These are phyloP conservation scores for Bolboschoenus planiculmis DNA, from an alignment of 176 grass and related monocot species.

Conservation along the genomic window DNA sequence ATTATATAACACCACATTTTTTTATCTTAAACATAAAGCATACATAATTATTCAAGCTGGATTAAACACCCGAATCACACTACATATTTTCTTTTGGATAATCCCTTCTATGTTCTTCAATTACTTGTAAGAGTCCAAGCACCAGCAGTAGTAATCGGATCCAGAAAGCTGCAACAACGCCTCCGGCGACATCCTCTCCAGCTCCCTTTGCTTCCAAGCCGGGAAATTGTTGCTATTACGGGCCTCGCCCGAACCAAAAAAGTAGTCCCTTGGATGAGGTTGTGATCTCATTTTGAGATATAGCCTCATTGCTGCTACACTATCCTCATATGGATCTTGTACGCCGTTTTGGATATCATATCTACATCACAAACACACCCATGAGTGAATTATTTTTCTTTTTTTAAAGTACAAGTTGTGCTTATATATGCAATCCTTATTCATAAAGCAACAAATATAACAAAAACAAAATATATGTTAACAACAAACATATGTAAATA, in stretches of 20 bases:
- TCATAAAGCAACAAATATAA: too few species aligned
- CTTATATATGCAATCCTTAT: too few species aligned
- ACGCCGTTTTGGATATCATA: constrained; percentile 72
- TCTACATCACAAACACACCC: constrained; percentile 25
- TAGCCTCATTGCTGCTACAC: constrained; percentile 61
- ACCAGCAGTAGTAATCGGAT: constrained; percentile 95
- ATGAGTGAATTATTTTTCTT: neutral
- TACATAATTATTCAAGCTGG: constrained; percentile 16
- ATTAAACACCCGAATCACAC: neutral
- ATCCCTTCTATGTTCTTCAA: neutral
- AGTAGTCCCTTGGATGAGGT: constrained; percentile 44
- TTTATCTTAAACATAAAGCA: neutral
- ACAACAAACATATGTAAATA: too few species aligned
- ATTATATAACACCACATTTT: neutral
- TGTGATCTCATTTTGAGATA: constrained; percentile 68
- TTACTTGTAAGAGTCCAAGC: constrained; percentile 48
- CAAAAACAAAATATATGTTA: neutral
- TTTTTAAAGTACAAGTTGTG: too few species aligned
- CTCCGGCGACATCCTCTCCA: constrained; percentile 86
- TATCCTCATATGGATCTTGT: constrained; percentile 71
- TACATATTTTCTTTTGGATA: neutral
- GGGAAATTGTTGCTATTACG: constrained; percentile 50
- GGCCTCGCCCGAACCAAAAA: constrained; percentile 50
- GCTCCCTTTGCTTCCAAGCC: constrained; percentile 65
- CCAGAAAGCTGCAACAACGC: constrained; percentile 58